phyloP scores from a whole-genome alignment of 305 asterid species.

The Nicotiana rustica region DNA sequence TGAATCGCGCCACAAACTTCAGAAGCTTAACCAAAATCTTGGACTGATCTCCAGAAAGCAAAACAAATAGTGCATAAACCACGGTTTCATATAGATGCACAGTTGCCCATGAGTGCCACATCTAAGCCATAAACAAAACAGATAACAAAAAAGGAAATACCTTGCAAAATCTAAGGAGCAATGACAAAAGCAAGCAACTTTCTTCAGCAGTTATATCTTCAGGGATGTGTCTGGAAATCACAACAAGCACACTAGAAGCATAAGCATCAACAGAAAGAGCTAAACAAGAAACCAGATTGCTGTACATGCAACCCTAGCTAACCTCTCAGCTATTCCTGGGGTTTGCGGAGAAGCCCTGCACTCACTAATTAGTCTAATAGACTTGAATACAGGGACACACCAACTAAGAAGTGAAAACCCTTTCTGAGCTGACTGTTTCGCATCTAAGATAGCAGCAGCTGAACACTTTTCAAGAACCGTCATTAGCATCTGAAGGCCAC shows the following conservation, averaged over 20 bases:
- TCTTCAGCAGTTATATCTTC: constrained; percentile 66
- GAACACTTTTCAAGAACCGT: constrained; percentile 76
- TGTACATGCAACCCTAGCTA: constrained; percentile 37
- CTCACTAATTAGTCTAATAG: constrained; percentile 67
- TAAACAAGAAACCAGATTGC: constrained; percentile 30
- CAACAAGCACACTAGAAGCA: constrained; percentile 34
- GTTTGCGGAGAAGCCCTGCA: constrained; percentile 52
- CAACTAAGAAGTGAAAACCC: constrained; percentile 63
- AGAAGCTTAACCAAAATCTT: constrained; percentile 7
- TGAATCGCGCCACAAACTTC: constrained; percentile 20
- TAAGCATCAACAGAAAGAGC: constrained; percentile 34
- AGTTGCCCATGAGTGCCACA: not conserved
- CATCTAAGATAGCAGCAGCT: constrained; percentile 55
- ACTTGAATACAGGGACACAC: constrained; percentile 74
- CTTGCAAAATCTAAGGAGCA: constrained; percentile 67
- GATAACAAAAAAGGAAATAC: constrained; percentile 43
- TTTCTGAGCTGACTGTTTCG: constrained; percentile 58
- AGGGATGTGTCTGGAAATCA: constrained; percentile 56
- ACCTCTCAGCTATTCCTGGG: constrained; percentile 68
- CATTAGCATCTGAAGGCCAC: constrained; percentile 67
- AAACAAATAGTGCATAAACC: constrained; percentile 13
- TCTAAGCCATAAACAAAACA: constrained; percentile 26
- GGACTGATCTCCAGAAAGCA: constrained; percentile 12
- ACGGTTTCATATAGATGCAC: not conserved
- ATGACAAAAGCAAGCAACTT: constrained; percentile 56